Base-by-base conservation (phyloP, 345 rosid species). In the Eucalyptus regnans region DNA sequence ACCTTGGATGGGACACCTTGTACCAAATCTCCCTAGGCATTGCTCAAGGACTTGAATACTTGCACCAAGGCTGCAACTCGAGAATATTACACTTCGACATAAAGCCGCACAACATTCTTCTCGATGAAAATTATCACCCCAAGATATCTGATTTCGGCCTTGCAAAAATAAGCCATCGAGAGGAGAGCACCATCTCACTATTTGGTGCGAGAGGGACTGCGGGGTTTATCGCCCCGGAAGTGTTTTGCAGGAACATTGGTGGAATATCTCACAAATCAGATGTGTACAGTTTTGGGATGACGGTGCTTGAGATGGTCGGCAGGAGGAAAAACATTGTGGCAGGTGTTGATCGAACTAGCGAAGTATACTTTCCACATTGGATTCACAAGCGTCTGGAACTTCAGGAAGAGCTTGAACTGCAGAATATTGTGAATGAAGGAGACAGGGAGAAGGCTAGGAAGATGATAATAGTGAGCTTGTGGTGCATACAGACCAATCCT, bases 141-240 rank as follows among this genome's bases (percentile, higher is more conserved):
- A 89, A 87, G 86, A 88, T 89, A 4, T 86, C 87, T 1, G 89
- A 89, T 43, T 89, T 89, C 7, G 90, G 90, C 7, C 79, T 89
- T 50, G 87, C 90, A 2, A 51, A 88, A 58, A 37, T 87, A 51
- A 2, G 87, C 83, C 89, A n/a, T 87, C 90, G 22, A 14, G 91
- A 89, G 1, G 95, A 90, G 37, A 93, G 93, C 29, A 48, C 64
- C 7, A 86, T 94, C 31, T 92, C 94, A 1, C 51, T 91, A 91
- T 1, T 87, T 44, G 91, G 87, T 1, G 88, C 79, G 1, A 41
- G 91, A 86, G 94, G 95, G 12, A 94, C 94, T 0, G 37, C 48
- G 7, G 93, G 94, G 5, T 94, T 90, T 51, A 89, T 94, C 2
- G 93, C 95, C 7, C 71, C 68, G 0, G 71, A 62, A 62, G 71